Percentiles rank a stretch among this genome's conserved stretches.
phyloP scores from a whole-genome alignment of 352 stramenopile species.

The Peronospora destructor region DNA sequence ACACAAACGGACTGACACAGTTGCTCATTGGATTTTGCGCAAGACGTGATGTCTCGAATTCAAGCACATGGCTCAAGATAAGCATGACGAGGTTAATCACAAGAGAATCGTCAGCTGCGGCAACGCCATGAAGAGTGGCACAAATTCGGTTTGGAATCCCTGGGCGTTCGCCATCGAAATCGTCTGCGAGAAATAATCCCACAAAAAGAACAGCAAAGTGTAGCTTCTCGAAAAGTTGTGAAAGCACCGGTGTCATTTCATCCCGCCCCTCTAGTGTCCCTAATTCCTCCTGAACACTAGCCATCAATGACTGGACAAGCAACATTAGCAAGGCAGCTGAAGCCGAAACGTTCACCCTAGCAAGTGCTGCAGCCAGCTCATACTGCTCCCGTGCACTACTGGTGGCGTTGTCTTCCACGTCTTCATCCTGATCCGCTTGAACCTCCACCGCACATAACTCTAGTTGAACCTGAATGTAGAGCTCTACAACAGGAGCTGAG shows the following conservation, averaged over 20 bases:
- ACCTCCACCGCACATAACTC: constrained; percentile 63
- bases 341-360: constrained; percentile 51
- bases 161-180: constrained; percentile 68
- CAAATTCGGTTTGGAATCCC: constrained; percentile 59
- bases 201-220: constrained; percentile 77
- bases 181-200: constrained; percentile 70
- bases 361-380: constrained; percentile 61
- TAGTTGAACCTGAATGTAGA: constrained; percentile 73
- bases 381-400: constrained; percentile 60
- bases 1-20: constrained; percentile 72
- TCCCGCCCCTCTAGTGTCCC: constrained; percentile 38
- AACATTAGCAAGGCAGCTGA: constrained; percentile 49
- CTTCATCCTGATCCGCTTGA: constrained; percentile 66
- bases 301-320: constrained; percentile 55
- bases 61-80: constrained; percentile 61
- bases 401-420: constrained; percentile 74
- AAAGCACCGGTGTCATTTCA: constrained; percentile 48
- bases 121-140: constrained; percentile 25
- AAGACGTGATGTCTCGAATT: constrained; percentile 60
- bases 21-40: constrained; percentile 46
- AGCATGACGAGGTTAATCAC: constrained; percentile 61
- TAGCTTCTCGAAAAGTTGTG: constrained; percentile 68
- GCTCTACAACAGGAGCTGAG: constrained; percentile 54
- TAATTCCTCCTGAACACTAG: constrained; percentile 39
- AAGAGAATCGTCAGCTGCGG: constrained; percentile 21